Evolutionary conservation across 306 rosid genomes (phyloP).

Genomic region (Rosa multiflora): DNA sequence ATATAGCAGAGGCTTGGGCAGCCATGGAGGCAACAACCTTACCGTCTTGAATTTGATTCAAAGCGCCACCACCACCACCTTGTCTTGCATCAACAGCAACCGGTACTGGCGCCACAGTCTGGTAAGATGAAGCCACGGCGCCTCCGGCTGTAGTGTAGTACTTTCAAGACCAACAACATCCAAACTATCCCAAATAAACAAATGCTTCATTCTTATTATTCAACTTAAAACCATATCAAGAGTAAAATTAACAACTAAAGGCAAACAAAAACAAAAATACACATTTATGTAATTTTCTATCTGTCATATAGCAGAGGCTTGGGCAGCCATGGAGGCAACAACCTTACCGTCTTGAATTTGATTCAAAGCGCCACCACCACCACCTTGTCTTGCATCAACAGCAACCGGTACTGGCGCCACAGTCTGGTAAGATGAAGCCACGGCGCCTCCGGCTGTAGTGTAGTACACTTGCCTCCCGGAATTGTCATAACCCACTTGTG

Average conservation of each 20-base stretch:
- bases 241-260: background rate
- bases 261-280: background rate
- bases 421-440: slow-evolving; percentile 36
- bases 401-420: slow-evolving; percentile 32
- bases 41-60: slow-evolving; percentile 48
- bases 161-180: slow-evolving; percentile 1
- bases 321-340: slow-evolving; percentile 32
- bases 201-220: slow-evolving; percentile 21
- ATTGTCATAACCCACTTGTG: slow-evolving; percentile 47
- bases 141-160: slow-evolving; percentile 44
- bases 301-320: slow-evolving; percentile 35
- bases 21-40: slow-evolving; percentile 36
- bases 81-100: slow-evolving; percentile 45
- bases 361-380: slow-evolving; percentile 23
- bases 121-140: slow-evolving; percentile 31
- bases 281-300: background rate
- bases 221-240: background rate
- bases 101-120: slow-evolving; percentile 30
- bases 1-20: slow-evolving; percentile 35
- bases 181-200: slow-evolving; percentile 23
- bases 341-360: slow-evolving; percentile 51
- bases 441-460: slow-evolving; percentile 34
- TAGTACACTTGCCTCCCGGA: slow-evolving; percentile 52
- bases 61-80: slow-evolving; percentile 24
- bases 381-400: slow-evolving; percentile 44